Evolutionary conservation across 1,284 basidiomycete genomes (phyloP).

Genomic region (Puccinia hordei): DNA sequence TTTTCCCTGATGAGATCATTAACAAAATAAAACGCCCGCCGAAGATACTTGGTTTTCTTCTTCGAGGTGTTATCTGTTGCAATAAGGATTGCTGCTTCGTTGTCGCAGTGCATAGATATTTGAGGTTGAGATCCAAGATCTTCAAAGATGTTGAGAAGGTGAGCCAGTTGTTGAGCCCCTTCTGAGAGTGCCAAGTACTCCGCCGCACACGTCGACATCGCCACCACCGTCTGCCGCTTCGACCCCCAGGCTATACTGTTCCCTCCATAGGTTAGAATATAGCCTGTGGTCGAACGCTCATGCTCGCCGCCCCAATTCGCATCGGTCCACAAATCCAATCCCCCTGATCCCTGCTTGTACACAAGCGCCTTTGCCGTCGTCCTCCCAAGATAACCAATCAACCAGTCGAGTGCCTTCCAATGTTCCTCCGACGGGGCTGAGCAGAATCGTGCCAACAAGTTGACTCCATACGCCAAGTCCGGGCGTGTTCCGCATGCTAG

Average conservation of each 20-base stretch:
- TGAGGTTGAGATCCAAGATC: neutral
- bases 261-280: neutral
- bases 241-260: neutral
- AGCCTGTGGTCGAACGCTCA: neutral
- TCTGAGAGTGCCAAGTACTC: too few species aligned
- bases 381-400: neutral
- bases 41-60: too few species aligned
- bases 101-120: neutral
- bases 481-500: neutral
- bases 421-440: neutral
- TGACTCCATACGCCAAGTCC: slow-evolving; percentile 22
- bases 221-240: slow-evolving; percentile 12
- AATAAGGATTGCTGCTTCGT: slow-evolving; percentile 4
- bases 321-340: too few species aligned
- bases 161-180: neutral
- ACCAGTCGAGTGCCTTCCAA: slow-evolving; percentile 2
- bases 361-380: neutral
- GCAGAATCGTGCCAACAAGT: slow-evolving; percentile 5
- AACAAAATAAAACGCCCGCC: too few species aligned
- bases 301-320: too few species aligned
- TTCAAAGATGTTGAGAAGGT: neutral
- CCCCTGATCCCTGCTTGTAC: neutral
- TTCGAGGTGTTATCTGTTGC: too few species aligned
- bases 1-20: too few species aligned
- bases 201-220: too few species aligned